A percentile compares a stretch with the other conserved stretches of the same genome.
Evolutionary conservation across 768 basidiomycete species (phyloP).

Genomic region (Suillus lakei): DNA sequence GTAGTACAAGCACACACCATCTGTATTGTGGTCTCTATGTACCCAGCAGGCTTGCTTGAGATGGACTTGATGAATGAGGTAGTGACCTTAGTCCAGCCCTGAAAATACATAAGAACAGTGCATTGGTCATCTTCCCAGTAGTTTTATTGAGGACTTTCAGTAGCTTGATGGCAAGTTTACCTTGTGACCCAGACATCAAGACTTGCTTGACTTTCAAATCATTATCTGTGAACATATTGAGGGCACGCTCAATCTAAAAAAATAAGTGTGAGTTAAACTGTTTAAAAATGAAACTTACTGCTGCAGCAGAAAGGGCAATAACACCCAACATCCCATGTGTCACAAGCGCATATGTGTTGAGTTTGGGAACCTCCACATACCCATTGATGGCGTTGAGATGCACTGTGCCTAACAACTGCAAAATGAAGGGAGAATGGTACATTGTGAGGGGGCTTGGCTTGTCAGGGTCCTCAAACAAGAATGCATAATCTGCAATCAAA

Average conservation of each 20-base stretch:
- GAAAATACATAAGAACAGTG: slow-evolving; percentile 3
- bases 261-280: too few relatives aligned
- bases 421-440: slow-evolving; percentile 4
- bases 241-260: too few relatives aligned
- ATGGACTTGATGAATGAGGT: too few relatives aligned
- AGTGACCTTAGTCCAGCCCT: background rate
- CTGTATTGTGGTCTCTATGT: too few relatives aligned
- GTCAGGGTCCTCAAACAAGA: too few relatives aligned
- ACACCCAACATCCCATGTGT: slow-evolving; percentile 3
- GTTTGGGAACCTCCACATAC: slow-evolving; percentile 4
- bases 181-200: background rate
- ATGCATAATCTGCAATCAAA: background rate
- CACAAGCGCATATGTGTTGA: background rate
- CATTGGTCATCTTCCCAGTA: slow-evolving; percentile 5
- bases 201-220: background rate
- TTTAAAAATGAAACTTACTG: too few relatives aligned
- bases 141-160: background rate
- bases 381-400: slow-evolving; percentile 7
- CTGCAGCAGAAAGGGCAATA: slow-evolving; percentile 1
- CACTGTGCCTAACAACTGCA: background rate
- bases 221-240: background rate
- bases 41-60: too few relatives aligned
- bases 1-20: too few relatives aligned
- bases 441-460: background rate
- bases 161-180: slow-evolving; percentile 3